Base-by-base conservation (phyloP, 208 protist species). In the Wallacemonas sp. region DNA sequence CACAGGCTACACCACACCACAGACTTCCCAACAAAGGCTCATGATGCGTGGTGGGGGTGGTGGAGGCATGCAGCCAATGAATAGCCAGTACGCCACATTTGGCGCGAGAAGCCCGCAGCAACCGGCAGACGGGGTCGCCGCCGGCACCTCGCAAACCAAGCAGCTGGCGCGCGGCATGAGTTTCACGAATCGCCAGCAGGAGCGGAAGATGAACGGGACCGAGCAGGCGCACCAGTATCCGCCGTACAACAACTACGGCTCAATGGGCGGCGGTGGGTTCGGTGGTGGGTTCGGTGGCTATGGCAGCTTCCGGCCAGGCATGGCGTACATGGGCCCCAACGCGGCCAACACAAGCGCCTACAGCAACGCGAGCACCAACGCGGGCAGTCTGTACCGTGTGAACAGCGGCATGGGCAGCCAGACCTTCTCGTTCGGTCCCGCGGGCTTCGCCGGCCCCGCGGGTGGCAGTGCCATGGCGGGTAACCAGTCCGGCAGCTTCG, bases 321-420 rank as follows among this genome's bases (percentile, higher is more conserved):
- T 41, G 57, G 60, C 41, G n/a, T 30, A 67, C 46, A 55, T 58
- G 29, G 8, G 17, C 43, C 11, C 33, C 1, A 3, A 36, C 6
- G 61, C 26, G 11, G 39, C 58, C 39, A 44, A 38, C 60, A 44
- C 38, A 24, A 55, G 41, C 44, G 38, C 2, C 58, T 64, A 54
- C 44, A 54, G 39, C 61, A 70, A 48, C 29, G 48, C 44, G 32
- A 78, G 72, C 38, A 27, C 32, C 44, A 65, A 67, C 17, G 70
- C 67, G 2, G 66, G 61, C 26, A 72, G 65, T 21, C 62, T 85
- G 24, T 75, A 70, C 39, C 79, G 71, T 34, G 66, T 70, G 38
- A 70, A 68, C 64, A 81, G 79, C 57, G 70, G 73, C 19, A 0
- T 82, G 2, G 41, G 41, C 57, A 49, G 41, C 34, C 21, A 46